phyloP scores from a whole-genome alignment of 2,329 filamentous ascomycete genomes.

The Exophiala alcalophila region DNA sequence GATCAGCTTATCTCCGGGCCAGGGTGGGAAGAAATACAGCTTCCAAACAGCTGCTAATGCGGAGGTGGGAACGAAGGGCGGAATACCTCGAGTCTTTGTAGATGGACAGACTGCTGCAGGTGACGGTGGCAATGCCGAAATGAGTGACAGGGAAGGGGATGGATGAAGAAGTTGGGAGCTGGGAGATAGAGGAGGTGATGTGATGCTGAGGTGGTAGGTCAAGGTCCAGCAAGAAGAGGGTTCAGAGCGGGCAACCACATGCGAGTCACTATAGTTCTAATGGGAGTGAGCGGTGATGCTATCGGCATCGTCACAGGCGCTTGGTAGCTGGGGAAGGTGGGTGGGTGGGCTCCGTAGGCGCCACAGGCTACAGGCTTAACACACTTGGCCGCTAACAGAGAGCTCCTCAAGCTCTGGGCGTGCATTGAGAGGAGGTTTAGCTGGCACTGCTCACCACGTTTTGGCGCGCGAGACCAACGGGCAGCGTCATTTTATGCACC shows the following conservation, averaged over 20 bases:
- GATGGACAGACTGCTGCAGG: slow-evolving; percentile 11
- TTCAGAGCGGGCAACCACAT: slow-evolving; percentile 9
- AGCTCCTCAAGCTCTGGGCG: neutral
- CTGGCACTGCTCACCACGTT: too few species aligned
- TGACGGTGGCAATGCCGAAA: slow-evolving; percentile 3
- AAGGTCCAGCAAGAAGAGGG: slow-evolving; percentile 3
- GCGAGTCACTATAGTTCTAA: slow-evolving; percentile 2
- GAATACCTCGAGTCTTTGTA: slow-evolving; percentile 18
- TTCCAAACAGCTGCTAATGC: neutral
- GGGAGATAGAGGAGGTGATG: slow-evolving; percentile 1
- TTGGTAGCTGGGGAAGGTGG: slow-evolving; percentile 4
- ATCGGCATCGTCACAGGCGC: slow-evolving; percentile 3
- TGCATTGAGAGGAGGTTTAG: too few species aligned
- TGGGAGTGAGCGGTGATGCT: too few species aligned
- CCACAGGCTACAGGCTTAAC: too few species aligned
- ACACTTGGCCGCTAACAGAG: neutral
- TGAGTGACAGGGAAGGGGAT: slow-evolving; percentile 5
- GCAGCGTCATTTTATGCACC: too few species aligned
- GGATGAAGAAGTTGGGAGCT: slow-evolving; percentile 6
- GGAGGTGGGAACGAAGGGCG: neutral
- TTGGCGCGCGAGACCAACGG: too few species aligned
- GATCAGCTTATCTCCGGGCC: slow-evolving; percentile 25
- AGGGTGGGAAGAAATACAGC: too few species aligned
- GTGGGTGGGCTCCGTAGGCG: too few species aligned
- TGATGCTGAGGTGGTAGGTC: slow-evolving; percentile 1